Conservation (phyloP, 169 alveolate species). For the Plasmodium adleri region DNA sequence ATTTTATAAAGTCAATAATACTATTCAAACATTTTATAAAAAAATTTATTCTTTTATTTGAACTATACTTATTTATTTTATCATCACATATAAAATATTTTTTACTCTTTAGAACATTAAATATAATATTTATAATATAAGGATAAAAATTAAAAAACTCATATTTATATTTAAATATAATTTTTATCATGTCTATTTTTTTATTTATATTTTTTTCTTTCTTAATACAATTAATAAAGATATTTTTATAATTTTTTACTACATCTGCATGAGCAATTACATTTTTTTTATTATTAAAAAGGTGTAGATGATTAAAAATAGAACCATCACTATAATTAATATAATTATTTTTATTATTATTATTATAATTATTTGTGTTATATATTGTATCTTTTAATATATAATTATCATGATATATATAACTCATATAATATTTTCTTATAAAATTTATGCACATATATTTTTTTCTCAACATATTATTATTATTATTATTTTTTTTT, state of each 20-base stretch:
- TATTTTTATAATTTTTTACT: not conserved
- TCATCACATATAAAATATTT: not conserved
- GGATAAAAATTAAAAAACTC: constrained; percentile 58
- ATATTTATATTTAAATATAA: constrained; percentile 13
- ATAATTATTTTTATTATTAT: not conserved
- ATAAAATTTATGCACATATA: constrained; percentile 1
- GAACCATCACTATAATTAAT: not conserved
- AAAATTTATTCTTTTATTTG: constrained; percentile 4
- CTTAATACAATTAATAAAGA: constrained; percentile 13
- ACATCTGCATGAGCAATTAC: not conserved
- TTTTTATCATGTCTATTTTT: constrained; percentile 31
- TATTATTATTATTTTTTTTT: not conserved
- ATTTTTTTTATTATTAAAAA: not conserved
- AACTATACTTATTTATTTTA: not conserved
- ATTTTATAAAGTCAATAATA: constrained; percentile 20
- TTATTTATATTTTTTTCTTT: constrained; percentile 29
- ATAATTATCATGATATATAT: constrained; percentile 8
- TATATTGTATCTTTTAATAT: not conserved
- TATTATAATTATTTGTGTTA: not conserved
- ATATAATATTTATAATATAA: constrained; percentile 21
- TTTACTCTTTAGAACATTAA: constrained; percentile 9
- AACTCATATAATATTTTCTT: constrained; percentile 13
- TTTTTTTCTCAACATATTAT: constrained; percentile 4
- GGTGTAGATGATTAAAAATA: not conserved
- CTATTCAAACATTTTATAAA: constrained; percentile 9